Evolutionary conservation across 768 basidiomycete species (phyloP), one percentile per base, ranked within the genome.

Genomic region (Hypholoma sublateritium): DNA sequence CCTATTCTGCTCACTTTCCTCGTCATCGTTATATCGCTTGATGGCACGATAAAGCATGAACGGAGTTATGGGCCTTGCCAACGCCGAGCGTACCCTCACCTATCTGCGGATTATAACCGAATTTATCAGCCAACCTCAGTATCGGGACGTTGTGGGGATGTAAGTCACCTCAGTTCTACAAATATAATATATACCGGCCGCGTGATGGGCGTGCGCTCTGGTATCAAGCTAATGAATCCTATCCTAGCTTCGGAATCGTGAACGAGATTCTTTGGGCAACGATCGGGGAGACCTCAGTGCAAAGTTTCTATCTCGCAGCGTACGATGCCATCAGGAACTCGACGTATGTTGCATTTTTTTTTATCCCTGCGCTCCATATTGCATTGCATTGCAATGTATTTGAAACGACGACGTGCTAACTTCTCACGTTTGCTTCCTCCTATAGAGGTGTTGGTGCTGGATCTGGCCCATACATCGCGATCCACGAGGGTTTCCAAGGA

Each of bases 11-110:
- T 56, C 46, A 47, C 46, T 22, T 39, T 46, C 35, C 43, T 39
- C 34, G 56, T 56, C 35, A 28, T 28, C 16, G 46, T 55, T 49
- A 17, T 25, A 52, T 57, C 39, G 55, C 48, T 47, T 47, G 50
- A 22, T 52, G 41, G 52, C 43, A 24, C 41, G 53, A 49, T 52
- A n/a, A 46, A 78, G 75, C 65, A 74, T 92, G 61, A 80, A 86
- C 62, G 90, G 91, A 54, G 85, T 89, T 51, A 95, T 95, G 94
- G 93, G 93, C 42, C 75, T 90, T 37, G 89, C 91, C 45, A 96
- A 97, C 62, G 93, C 90, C 9, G 89, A 95, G 64, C 84, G 95
- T 28, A 83, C 89, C 16, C 78, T 95, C 55, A 86, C 89, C 62
- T 88, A 91, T 67, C 86, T 95, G 65, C 84, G 91, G 28, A 86